These are phyloP conservation scores for Diaporthe sp. DNA, from an alignment of 2,329 filamentous ascomycete genomes.

Conservation along the genomic window DNA sequence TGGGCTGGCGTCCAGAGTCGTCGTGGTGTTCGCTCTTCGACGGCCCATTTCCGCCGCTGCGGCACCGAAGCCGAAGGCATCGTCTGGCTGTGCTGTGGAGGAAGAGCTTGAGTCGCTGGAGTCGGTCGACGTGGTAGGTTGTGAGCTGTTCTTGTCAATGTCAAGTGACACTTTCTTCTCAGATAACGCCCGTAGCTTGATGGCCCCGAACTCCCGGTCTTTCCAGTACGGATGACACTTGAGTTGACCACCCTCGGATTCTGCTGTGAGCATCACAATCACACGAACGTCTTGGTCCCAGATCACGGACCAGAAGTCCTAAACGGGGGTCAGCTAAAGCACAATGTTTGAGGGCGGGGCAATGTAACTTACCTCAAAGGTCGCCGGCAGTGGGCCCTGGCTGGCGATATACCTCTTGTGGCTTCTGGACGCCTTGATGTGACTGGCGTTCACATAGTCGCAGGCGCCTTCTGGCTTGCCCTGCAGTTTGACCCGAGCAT, in stretches of 20 bases:
- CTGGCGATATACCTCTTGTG: constrained; percentile 96
- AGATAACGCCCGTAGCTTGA: constrained; percentile 82
- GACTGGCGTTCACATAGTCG: constrained; percentile 96
- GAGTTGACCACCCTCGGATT: constrained; percentile 90
- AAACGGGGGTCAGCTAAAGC: constrained; percentile 44
- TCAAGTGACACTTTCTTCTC: constrained; percentile 88
- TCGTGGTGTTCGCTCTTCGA: constrained; percentile 68
- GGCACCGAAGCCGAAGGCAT: constrained; percentile 41
- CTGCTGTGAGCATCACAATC: constrained; percentile 96
- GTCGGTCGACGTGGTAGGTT: constrained; percentile 46
- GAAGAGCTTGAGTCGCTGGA: constrained; percentile 44
- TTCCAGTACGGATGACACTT: constrained; percentile 98
- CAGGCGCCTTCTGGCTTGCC: constrained; percentile 77
- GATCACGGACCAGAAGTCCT: constrained; percentile 98
- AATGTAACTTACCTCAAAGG: constrained; percentile 80
- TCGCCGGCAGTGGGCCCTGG: constrained; percentile 92
- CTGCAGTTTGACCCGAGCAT: constrained; percentile 86
- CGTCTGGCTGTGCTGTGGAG: constrained; percentile 41
- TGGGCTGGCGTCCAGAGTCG: constrained; percentile 55
- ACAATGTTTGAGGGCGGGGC: neutral
- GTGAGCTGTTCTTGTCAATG: constrained; percentile 66
- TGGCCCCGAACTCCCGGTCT: constrained; percentile 80
- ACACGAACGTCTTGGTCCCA: constrained; percentile 98
- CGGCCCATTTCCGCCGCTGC: constrained; percentile 57
- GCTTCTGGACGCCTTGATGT: constrained; percentile 83